phyloP scores from a whole-genome alignment of 2,329 filamentous ascomycete species.

The Ascosphaera apis region DNA sequence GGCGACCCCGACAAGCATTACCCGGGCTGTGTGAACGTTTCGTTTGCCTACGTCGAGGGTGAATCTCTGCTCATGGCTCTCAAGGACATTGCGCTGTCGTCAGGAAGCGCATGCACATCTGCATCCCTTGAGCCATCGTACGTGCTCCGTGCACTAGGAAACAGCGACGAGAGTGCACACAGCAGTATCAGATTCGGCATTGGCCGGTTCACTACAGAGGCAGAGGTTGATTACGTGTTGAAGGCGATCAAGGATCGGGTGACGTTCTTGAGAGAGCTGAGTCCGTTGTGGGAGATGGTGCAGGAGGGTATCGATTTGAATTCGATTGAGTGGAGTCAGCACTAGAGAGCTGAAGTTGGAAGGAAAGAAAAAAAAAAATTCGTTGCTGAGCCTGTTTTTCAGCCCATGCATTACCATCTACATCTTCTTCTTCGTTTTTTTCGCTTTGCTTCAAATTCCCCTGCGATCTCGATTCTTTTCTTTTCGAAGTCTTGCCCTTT shows the following conservation, averaged over 20 bases:
- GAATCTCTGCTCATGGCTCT: slow-evolving; percentile 95
- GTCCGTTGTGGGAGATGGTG: slow-evolving; percentile 90
- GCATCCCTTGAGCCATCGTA: slow-evolving; percentile 93
- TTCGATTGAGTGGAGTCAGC: slow-evolving; percentile 96
- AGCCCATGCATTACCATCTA: too few species aligned
- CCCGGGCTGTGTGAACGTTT: slow-evolving; percentile 92
- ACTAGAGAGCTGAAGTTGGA: slow-evolving; percentile 32
- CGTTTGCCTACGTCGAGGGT: slow-evolving; percentile 94
- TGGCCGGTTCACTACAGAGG: slow-evolving; percentile 84
- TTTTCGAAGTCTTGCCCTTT: slow-evolving; percentile 6
- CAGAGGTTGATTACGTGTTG: slow-evolving; percentile 90
- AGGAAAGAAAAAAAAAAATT: too few species aligned
- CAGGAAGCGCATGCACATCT: slow-evolving; percentile 89
- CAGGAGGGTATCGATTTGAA: slow-evolving; percentile 90
- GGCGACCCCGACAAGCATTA: slow-evolving; percentile 69
- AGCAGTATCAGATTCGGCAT: slow-evolving; percentile 97
- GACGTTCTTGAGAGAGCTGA: slow-evolving; percentile 78
- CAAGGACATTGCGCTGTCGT: slow-evolving; percentile 93
- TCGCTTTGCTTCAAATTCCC: slow-evolving; percentile 5
- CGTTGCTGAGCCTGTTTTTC: too few species aligned
- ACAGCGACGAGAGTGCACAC: slow-evolving; percentile 91
- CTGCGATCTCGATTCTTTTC: slow-evolving; percentile 8
- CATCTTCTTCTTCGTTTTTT: slow-evolving; percentile 1
- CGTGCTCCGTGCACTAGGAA: slow-evolving; percentile 79
- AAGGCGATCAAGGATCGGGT: slow-evolving; percentile 84